Evolutionary conservation across 1,139 yeast species (phyloP), one percentile per base, ranked within the genome.

Genomic region (Yamadazyma diospyri): DNA sequence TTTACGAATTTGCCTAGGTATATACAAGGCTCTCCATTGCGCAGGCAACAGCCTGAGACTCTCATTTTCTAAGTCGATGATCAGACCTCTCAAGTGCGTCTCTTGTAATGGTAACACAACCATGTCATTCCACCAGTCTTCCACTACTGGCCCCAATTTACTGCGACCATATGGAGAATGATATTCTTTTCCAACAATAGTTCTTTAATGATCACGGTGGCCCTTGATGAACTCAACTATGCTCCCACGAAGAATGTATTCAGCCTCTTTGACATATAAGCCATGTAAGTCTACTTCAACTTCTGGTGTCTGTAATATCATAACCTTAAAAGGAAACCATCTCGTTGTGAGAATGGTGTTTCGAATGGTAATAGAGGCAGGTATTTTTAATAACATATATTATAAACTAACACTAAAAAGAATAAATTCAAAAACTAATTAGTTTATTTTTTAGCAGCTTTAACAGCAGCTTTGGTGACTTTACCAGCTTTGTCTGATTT

Each of bases 401-500:
- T 34, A 34, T 41, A 34, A 40, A 41, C 43, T 41, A 41, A 40
- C 36, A 41, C 42, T 40, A 38, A 41, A 41, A 41, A 41, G 39
- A 41, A 40, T 38, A 40, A 41, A 40, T 27, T 23, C 33, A 28
- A 28, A 36, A 32, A 39, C 41, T 43, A 50, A 42, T 36, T 36
- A 50, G 60, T 57, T 83, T 89, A 89, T 81, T 89, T 87, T 89
- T 88, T 89, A 68, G 83, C 82, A 72, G 97, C 97, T 88, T 92
- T 92, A 64, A 74, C 81, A 69, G 97, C 97, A 73, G 98, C 94
- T 89, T 92, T 92, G 92, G 98, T 92, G 61, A 92, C 96, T 92
- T 92, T 92, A 78, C 94, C 95, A 62, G 87, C 86, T 75, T 78
- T 80, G 76, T 82, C 94, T 52, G 94, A 65, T 86, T 92, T 92